Evolutionary conservation across 805 yeast genomes (phyloP), one percentile per base, ranked within the genome.

Genomic region (Zygoascus flipseniorum): DNA sequence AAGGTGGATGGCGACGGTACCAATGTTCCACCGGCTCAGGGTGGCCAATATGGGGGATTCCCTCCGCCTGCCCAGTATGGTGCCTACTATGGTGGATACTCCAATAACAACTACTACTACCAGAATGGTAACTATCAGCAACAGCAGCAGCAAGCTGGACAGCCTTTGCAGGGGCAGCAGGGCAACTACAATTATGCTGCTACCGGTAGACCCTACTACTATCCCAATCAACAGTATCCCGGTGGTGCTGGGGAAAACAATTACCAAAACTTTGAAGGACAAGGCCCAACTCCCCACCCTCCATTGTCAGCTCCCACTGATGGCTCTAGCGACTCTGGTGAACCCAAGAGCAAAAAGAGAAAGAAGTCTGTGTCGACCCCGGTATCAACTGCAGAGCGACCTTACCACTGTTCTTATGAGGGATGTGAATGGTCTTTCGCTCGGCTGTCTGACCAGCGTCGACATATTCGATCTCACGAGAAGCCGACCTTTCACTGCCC

Each of bases 401-500:
- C 72, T 11, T 72, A 63, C 56, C 59, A 61, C 16, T 72, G 76
- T 57, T 57, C 71, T 1, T 61, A 60, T 39, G 62, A 62, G 1
- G 73, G 75, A 32, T 85, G 92, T 67, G 71, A 68, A 20, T 85
- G 92, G 90, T 73, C 88, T 1, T 85, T 85, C 66, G 76, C 80
- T 8, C 73, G 92, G 44, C 81, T 78, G 52, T 78, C 85, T 50
- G 92, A 85, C 64, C 76, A 83, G 60, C 74, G 85, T 44, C 74
- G 92, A 51, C 92, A 85, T 62, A 58, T 76, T 18, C 76, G 83
- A 57, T 81, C 87, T 2, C 92, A 85, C 62, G 74, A 76, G 44
- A 75, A 78, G 49, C 90, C 90, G 2, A 75, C 75, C 54, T 80
- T 80, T 61, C 83, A 79, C 57, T 85, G 92, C 63, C 92, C 92